A percentile compares a stretch with the other conserved stretches of the same genome.
Conservation (phyloP, 2,329 filamentous ascomycete species). For the Coccinonectria pachysandricola region DNA sequence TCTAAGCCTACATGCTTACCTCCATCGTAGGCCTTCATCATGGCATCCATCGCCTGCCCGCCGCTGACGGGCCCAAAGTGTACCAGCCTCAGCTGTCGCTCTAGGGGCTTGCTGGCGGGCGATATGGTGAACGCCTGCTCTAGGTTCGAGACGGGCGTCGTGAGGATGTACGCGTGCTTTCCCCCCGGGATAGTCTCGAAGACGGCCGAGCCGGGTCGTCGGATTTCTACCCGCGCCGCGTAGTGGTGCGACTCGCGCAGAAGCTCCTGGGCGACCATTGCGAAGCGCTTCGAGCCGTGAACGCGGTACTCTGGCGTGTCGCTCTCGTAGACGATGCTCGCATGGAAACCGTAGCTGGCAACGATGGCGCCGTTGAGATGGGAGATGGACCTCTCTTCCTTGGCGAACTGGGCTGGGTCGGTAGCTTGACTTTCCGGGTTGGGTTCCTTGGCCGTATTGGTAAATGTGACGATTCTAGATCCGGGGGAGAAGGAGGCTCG, state of each 20-base stretch:
- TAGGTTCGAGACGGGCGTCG: slow-evolving; percentile 67
- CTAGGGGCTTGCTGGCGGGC: slow-evolving; percentile 58
- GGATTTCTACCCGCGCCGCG: slow-evolving; percentile 30
- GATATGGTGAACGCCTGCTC: slow-evolving; percentile 78
- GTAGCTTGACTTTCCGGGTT: neutral
- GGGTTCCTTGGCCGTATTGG: slow-evolving; percentile 7
- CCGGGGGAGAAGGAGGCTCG: slow-evolving; percentile 49
- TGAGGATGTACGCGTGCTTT: slow-evolving; percentile 66
- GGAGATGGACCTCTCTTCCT: slow-evolving; percentile 24
- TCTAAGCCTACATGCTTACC: slow-evolving; percentile 44
- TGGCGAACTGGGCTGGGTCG: slow-evolving; percentile 10
- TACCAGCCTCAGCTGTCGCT: slow-evolving; percentile 60
- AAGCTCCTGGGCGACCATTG: slow-evolving; percentile 71
- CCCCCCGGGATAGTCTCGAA: slow-evolving; percentile 24
- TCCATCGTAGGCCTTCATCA: slow-evolving; percentile 52
- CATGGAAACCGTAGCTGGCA: slow-evolving; percentile 82
- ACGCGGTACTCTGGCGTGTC: slow-evolving; percentile 74
- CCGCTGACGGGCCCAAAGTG: slow-evolving; percentile 61
- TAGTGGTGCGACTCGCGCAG: slow-evolving; percentile 47
- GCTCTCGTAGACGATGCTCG: slow-evolving; percentile 79
- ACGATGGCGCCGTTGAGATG: slow-evolving; percentile 68
- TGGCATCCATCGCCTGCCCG: slow-evolving; percentile 63
- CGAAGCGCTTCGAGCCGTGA: slow-evolving; percentile 68
- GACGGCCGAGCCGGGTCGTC: slow-evolving; percentile 5
- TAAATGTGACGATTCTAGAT: slow-evolving; percentile 36